Evolutionary conservation across 345 rosid species (phyloP).

Genomic region (Garcia nutans): DNA sequence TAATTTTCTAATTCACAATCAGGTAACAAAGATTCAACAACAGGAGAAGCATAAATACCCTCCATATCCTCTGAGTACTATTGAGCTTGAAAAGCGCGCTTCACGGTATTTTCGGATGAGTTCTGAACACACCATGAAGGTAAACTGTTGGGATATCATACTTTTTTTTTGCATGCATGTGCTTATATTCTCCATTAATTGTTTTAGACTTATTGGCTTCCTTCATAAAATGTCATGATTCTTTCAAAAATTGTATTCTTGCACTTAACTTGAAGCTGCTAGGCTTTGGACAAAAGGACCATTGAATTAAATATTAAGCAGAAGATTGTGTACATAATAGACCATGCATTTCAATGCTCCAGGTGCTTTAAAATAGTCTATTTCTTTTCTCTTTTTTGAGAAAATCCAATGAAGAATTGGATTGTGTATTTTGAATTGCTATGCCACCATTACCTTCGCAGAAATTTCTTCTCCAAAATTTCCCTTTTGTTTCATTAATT

Average conservation of each 20-base stretch:
- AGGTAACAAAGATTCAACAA: slow-evolving; percentile 82
- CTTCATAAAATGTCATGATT: background rate
- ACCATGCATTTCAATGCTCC: background rate
- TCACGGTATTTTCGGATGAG: slow-evolving; percentile 91
- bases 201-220: background rate
- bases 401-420: background rate
- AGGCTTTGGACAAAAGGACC: background rate
- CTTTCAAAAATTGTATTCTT: background rate
- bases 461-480: background rate
- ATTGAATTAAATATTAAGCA: background rate
- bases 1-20: slow-evolving; percentile 21
- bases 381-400: background rate
- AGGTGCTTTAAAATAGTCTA: background rate
- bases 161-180: background rate
- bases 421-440: background rate
- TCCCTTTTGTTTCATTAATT: background rate
- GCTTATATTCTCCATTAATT: background rate
- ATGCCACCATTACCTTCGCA: background rate
- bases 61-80: slow-evolving; percentile 91
- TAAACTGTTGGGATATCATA: slow-evolving; percentile 20
- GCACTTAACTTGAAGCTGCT: background rate
- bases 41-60: slow-evolving; percentile 81
- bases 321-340: background rate
- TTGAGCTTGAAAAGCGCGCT: slow-evolving; percentile 96
- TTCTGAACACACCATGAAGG: slow-evolving; percentile 98